Evolutionary conservation across 306 rosid species (phyloP).

Genomic region (Vachellia pachyceras): DNA sequence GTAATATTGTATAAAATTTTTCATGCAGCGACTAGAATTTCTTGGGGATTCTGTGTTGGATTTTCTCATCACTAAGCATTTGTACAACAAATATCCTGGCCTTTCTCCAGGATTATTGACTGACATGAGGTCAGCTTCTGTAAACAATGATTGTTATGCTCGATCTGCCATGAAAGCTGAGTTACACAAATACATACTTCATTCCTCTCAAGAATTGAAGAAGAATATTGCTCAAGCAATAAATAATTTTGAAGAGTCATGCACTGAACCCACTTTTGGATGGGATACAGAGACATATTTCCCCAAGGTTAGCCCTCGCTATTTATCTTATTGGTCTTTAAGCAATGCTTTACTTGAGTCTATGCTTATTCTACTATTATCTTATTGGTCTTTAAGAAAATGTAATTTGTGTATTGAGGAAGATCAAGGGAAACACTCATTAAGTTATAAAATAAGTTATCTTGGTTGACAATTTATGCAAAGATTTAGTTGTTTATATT

Average conservation of each 20-base stretch:
- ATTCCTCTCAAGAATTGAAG: conserved; percentile 58
- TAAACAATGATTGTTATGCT: conserved; percentile 80
- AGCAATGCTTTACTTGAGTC: conserved; percentile 8
- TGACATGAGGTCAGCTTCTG: conserved; percentile 81
- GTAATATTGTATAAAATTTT: background rate
- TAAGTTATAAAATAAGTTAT: no score
- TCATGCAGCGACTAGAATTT: conserved; percentile 75
- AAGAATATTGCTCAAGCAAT: conserved; percentile 53
- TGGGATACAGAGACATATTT: conserved; percentile 68
- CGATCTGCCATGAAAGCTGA: conserved; percentile 61
- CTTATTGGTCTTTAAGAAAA: no score
- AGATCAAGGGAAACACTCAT: no score
- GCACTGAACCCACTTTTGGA: conserved; percentile 62
- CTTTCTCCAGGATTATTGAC: conserved; percentile 73
- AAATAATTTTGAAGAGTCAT: conserved; percentile 34
- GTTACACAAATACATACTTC: conserved; percentile 71
- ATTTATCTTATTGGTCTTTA: background rate
- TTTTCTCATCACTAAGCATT: conserved; percentile 65
- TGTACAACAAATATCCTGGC: conserved; percentile 63
- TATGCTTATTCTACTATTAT: background rate
- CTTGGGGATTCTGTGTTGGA: conserved; percentile 81
- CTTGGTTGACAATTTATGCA: no score
- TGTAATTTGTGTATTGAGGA: no score
- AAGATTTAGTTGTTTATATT: no score
- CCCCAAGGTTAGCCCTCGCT: conserved; percentile 70